Conservation (phyloP, 495 filamentous ascomycete genomes). For the Penicillium lividum region DNA sequence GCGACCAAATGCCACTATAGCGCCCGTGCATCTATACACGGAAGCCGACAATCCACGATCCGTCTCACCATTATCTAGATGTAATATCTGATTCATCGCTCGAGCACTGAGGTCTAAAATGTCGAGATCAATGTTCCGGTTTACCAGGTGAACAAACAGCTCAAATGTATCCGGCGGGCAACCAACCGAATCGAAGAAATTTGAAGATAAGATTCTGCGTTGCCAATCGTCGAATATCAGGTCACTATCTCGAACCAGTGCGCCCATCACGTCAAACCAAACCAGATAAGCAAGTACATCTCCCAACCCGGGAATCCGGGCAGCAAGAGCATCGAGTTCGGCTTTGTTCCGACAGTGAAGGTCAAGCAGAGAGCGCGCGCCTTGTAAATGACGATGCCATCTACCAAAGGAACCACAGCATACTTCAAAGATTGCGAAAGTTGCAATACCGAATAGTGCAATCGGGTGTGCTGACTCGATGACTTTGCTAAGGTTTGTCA, state of each 20-base stretch:
- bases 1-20: conserved; percentile 28
- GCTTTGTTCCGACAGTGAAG: conserved; percentile 30
- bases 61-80: conserved; percentile 7
- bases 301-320: conserved; percentile 25
- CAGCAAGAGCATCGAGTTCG: conserved; percentile 25
- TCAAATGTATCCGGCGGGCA: conserved; percentile 35
- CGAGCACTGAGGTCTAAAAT: conserved; percentile 21
- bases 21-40: conserved; percentile 32
- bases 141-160: conserved; percentile 29
- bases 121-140: conserved; percentile 10
- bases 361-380: conserved; percentile 36
- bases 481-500: conserved; percentile 31
- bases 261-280: conserved; percentile 36
- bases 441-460: conserved; percentile 36
- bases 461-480: conserved; percentile 35
- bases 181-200: conserved; percentile 34
- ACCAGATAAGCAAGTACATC: conserved; percentile 35
- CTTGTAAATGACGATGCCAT: conserved; percentile 38
- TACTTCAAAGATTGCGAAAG: conserved; percentile 38
- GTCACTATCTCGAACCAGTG: conserved; percentile 21
- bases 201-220: conserved; percentile 23
- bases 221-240: conserved; percentile 40
- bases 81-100: conserved; percentile 27
- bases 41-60: conserved; percentile 24
- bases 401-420: conserved; percentile 35